These are phyloP conservation scores for Gastrodia elata DNA, from an alignment of 106 monocot species.

Conservation along the genomic window DNA sequence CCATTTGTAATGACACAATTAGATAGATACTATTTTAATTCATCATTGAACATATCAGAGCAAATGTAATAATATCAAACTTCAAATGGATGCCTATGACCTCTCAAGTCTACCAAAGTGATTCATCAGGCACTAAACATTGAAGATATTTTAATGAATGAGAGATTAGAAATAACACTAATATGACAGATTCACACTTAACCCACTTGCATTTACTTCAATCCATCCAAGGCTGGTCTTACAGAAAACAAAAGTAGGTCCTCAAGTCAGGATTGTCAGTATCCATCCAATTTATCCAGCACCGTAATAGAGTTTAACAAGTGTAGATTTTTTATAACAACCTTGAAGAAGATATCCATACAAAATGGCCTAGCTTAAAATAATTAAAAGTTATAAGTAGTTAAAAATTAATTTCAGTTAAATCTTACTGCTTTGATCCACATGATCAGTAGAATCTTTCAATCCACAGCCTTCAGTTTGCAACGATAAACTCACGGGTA, in stretches of 20 bases:
- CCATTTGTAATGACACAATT: too few relatives aligned
- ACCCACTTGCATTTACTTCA: background rate
- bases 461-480: constrained; percentile 82
- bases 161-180: too few relatives aligned
- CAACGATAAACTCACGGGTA: constrained; percentile 63
- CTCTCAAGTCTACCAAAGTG: too few relatives aligned
- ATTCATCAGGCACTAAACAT: too few relatives aligned
- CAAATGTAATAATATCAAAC: too few relatives aligned
- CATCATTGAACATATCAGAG: too few relatives aligned
- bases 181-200: too few relatives aligned
- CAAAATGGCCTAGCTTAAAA: background rate
- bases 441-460: constrained; percentile 49
- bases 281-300: background rate
- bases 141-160: too few relatives aligned
- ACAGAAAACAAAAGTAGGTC: background rate
- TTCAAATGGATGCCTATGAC: too few relatives aligned
- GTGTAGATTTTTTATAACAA: background rate
- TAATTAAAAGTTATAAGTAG: background rate
- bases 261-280: background rate
- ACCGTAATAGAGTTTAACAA: background rate
- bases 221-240: background rate
- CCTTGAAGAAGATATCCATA: background rate
- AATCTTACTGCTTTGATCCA: constrained; percentile 66
- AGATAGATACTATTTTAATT: too few relatives aligned
- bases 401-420: background rate